Evolutionary conservation across 257 asterid species (phyloP), one percentile per base, ranked within the genome.

Genomic region (Apocynum venetum): DNA sequence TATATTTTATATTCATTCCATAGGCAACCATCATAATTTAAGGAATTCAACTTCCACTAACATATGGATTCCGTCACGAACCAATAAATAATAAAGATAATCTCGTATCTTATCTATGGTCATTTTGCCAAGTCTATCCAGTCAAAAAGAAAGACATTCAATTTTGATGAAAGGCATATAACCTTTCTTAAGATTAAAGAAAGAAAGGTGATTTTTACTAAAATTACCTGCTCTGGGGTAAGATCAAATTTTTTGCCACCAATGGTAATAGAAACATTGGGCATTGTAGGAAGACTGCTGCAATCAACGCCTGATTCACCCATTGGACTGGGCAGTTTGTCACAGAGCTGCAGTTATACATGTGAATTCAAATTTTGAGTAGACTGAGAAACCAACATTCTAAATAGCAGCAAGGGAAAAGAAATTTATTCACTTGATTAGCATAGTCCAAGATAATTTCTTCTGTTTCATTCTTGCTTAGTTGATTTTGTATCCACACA

Each of bases 301-400:
- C 97, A 93, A 80, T 91, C 96, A 38, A 93, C 94, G 73, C 92
- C 80, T 44, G 97, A 91, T 84, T 93, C 96, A 70, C 97, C 97
- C 89, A 85, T 89, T 35, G 97, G 97, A 80, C 94, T 93, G n/a
- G 97, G 97, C 61, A 93, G 75, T n/a, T 87, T 85, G 38, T 93
- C 93, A 76, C 97, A 93, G 67, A 93, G 97, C 97, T 91, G 87
- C 77, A 83, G 70, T 67, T 63, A 49, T 72, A 75, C 48, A 79
- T 51, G 20, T 25, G 55, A 71, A 49, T 11, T 51, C 44, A 71
- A 65, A 31, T 77, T 72, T 60, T 81, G 76, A 87, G 79, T 63
- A 35, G 49, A 55, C n/a, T 38, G 7, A 44, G 49, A 20, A 44
- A 56, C 52, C 19, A 57, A 56, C 63, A 73, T 38, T 52, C 56